A percentile compares a stretch with the other conserved stretches of the same genome.
phyloP scores from a whole-genome alignment of 192 early-diverging fungal species.

The Coemansia sp. region DNA sequence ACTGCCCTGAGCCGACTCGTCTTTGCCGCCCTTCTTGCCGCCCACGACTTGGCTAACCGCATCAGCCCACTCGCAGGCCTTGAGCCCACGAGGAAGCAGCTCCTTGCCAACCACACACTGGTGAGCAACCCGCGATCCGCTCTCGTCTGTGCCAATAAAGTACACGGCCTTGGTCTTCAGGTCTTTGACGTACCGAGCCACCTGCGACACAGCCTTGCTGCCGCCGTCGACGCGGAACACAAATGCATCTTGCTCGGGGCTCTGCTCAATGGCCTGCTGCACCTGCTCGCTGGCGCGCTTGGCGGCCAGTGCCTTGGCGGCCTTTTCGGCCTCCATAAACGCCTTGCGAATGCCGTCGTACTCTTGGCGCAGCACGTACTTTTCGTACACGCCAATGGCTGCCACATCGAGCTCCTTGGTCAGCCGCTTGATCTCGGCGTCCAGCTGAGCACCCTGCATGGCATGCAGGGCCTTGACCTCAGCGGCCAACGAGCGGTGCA shows the following conservation, averaged over 20 bases:
- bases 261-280: conserved; percentile 67
- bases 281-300: conserved; percentile 82
- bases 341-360: conserved; percentile 75
- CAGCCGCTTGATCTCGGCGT: conserved; percentile 74
- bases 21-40: conserved; percentile 94
- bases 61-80: conserved; percentile 89
- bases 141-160: conserved; percentile 74
- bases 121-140: conserved; percentile 70
- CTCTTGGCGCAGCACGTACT: conserved; percentile 70
- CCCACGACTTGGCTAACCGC: conserved; percentile 80
- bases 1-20: conserved; percentile 88
- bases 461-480: conserved; percentile 63
- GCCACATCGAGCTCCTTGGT: conserved; percentile 79
- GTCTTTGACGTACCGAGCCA: conserved; percentile 76
- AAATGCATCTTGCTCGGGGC: conserved; percentile 55
- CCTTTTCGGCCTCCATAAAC: conserved; percentile 88
- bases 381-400: conserved; percentile 74
- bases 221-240: conserved; percentile 68
- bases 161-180: conserved; percentile 82
- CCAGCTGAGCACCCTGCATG: conserved; percentile 65
- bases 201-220: conserved; percentile 81
- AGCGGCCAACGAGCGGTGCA: conserved; percentile 67
- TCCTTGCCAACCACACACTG: conserved; percentile 80
- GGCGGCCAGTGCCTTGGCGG: conserved; percentile 75
- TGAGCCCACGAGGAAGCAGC: conserved; percentile 74